Percentiles rank a stretch among this genome's conserved stretches.
phyloP scores from a whole-genome alignment of 306 rosid species.

The Citrullus colocynthis region DNA sequence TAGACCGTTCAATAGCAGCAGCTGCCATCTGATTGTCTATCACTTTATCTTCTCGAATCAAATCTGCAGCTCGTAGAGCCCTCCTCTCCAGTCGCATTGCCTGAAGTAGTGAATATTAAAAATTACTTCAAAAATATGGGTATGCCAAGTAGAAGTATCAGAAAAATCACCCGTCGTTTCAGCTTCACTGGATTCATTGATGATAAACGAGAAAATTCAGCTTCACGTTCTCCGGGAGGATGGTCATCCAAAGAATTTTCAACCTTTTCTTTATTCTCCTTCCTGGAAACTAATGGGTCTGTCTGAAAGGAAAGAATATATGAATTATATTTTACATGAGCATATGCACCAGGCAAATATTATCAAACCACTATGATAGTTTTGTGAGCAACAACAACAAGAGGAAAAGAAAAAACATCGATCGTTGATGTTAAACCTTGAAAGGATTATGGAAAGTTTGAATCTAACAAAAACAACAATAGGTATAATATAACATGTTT shows the following conservation, averaged over 20 bases:
- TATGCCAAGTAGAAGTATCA: conserved; percentile 12
- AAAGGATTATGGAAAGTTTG: neutral
- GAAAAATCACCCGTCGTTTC: conserved; percentile 58
- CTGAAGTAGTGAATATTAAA: conserved; percentile 27
- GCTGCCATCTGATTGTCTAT: conserved; percentile 41
- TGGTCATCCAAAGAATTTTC: conserved; percentile 25
- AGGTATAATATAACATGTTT: neutral
- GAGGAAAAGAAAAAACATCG: neutral
- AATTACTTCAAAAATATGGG: conserved; percentile 8
- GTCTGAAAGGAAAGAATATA: conserved; percentile 27
- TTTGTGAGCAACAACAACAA: conserved; percentile 1
- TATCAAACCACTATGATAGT: conserved; percentile 1
- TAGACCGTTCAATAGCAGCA: conserved; percentile 61
- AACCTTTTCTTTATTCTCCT: conserved; percentile 25
- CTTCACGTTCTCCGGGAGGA: conserved; percentile 36
- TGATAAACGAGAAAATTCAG: conserved; percentile 22
- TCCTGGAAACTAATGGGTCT: conserved; percentile 30
- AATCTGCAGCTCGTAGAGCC: conserved; percentile 50
- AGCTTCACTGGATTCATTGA: conserved; percentile 70
- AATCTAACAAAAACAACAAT: neutral
- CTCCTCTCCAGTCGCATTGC: conserved; percentile 68
- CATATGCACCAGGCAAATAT: conserved; percentile 5
- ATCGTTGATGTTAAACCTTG: neutral
- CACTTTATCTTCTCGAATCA: conserved; percentile 54
- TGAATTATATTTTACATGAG: conserved; percentile 13